Percentiles rank a stretch among this genome's conserved stretches.
These are phyloP conservation scores for Chaetomiaceae sp. DNA, from an alignment of 2,329 filamentous ascomycete genomes.

Conservation along the genomic window DNA sequence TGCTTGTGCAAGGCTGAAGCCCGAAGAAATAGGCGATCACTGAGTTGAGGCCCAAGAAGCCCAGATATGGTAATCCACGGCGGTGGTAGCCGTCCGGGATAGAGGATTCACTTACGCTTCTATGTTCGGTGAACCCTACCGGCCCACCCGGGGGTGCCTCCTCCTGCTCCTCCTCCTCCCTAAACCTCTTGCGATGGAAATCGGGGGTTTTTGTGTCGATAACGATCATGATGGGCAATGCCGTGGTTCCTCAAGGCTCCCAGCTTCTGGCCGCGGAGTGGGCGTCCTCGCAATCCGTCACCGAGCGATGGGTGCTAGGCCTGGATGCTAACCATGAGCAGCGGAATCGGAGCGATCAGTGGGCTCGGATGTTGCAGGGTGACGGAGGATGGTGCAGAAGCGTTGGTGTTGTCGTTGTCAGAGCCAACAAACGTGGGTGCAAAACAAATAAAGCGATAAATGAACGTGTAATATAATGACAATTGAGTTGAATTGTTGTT, in stretches of 20 bases:
- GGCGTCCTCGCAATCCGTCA: not conserved
- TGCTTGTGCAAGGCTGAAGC: not conserved
- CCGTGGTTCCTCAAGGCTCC: too few species aligned
- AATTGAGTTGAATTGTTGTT: not conserved
- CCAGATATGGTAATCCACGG: not conserved
- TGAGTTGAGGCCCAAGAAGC: not conserved
- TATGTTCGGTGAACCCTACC: conserved; percentile 47
- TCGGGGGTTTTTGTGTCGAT: conserved; percentile 36
- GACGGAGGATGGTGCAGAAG: not conserved
- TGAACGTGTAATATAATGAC: too few species aligned
- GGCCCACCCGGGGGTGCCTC: conserved; percentile 36
- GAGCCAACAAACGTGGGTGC: not conserved
- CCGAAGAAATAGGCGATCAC: not conserved
- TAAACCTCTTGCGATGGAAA: conserved; percentile 40
- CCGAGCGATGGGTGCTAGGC: not conserved
- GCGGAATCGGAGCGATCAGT: not conserved
- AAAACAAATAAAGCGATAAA: not conserved
- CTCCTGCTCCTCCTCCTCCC: conserved; percentile 44
- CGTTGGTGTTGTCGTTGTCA: not conserved
- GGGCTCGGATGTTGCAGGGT: too few species aligned
- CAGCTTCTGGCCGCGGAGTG: not conserved
- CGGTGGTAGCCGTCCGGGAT: not conserved
- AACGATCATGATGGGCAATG: conserved; percentile 35
- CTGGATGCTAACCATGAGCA: not conserved
- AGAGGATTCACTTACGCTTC: conserved; percentile 39